Percentiles rank a stretch among this genome's conserved stretches.
Conservation (phyloP, 2,329 filamentous ascomycete species). For the Pseudocercospora musae region DNA sequence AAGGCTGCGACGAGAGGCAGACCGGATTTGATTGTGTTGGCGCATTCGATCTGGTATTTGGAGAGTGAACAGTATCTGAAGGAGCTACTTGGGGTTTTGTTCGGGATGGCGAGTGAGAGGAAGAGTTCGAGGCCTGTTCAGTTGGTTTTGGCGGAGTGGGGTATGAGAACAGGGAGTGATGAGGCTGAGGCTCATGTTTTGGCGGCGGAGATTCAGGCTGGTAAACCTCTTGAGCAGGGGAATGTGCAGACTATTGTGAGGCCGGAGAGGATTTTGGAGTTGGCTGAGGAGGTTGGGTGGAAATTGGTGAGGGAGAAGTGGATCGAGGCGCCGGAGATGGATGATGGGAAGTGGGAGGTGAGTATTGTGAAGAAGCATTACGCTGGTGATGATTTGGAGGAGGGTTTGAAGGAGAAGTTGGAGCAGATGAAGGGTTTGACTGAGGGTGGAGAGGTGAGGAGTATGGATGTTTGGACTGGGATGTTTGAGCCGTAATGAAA, state of each 20-base stretch:
- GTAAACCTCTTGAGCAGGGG: slow-evolving; percentile 37
- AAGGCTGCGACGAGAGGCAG: background rate
- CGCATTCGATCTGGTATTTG: slow-evolving; percentile 18
- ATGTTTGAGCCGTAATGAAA: slow-evolving; percentile 7
- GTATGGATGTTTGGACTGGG: slow-evolving; percentile 24
- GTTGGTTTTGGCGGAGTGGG: slow-evolving; percentile 15
- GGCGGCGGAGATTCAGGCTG: slow-evolving; percentile 49
- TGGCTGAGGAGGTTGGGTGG: slow-evolving; percentile 41
- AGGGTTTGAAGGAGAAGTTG: slow-evolving; percentile 10
- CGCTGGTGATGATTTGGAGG: background rate
- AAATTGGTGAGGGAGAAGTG: slow-evolving; percentile 36
- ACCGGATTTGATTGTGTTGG: slow-evolving; percentile 11
- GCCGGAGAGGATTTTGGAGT: slow-evolving; percentile 41
- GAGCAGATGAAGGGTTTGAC: slow-evolving; percentile 19
- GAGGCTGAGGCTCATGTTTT: slow-evolving; percentile 51
- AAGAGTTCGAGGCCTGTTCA: background rate
- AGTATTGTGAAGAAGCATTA: slow-evolving; percentile 26
- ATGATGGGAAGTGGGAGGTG: slow-evolving; percentile 51
- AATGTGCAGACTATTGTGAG: slow-evolving; percentile 51
- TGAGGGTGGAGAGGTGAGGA: slow-evolving; percentile 8
- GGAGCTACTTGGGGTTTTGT: background rate
- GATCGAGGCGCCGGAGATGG: slow-evolving; percentile 38
- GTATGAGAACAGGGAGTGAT: background rate
- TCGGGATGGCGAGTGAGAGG: background rate
- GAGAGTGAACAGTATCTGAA: slow-evolving; percentile 2